Evolutionary conservation across 805 yeast genomes (phyloP).

Genomic region (Candida koratica): DNA sequence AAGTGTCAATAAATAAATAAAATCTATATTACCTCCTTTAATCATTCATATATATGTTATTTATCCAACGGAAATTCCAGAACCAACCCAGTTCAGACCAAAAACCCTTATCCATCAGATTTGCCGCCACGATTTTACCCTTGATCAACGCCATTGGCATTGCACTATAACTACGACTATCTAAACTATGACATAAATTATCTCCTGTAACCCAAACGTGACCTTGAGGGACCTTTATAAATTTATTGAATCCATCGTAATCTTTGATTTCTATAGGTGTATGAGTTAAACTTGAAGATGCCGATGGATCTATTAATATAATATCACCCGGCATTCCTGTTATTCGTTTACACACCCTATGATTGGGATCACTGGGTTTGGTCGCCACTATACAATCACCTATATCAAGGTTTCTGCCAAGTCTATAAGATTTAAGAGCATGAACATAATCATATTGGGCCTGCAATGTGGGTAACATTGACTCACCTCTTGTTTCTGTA

Average conservation of each 20-base stretch:
- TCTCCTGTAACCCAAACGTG: constrained; percentile 98
- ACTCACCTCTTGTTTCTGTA: constrained; percentile 84
- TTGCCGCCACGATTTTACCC: constrained; percentile 80
- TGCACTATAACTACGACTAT: constrained; percentile 85
- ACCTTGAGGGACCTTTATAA: constrained; percentile 81
- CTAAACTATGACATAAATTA: constrained; percentile 79
- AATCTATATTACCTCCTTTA: neutral
- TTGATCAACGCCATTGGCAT: constrained; percentile 83
- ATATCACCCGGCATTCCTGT: constrained; percentile 96
- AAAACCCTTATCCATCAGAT: constrained; percentile 45
- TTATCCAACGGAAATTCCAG: constrained; percentile 51
- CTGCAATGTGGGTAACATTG: constrained; percentile 89
- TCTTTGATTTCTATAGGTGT: constrained; percentile 21
- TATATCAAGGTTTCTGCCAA: constrained; percentile 61
- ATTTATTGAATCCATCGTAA: constrained; percentile 48
- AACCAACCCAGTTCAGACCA: constrained; percentile 30
- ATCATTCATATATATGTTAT: constrained; percentile 28
- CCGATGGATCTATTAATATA: constrained; percentile 75
- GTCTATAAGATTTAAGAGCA: constrained; percentile 57
- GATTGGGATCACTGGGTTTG: constrained; percentile 85
- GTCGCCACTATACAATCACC: constrained; percentile 88
- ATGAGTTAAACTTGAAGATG: constrained; percentile 42
- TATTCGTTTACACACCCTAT: constrained; percentile 85
- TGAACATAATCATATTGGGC: constrained; percentile 75
- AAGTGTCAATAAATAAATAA: neutral